These are phyloP conservation scores for Talaromyces trachyspermus DNA, from an alignment of 495 filamentous ascomycete species.

Conservation along the genomic window DNA sequence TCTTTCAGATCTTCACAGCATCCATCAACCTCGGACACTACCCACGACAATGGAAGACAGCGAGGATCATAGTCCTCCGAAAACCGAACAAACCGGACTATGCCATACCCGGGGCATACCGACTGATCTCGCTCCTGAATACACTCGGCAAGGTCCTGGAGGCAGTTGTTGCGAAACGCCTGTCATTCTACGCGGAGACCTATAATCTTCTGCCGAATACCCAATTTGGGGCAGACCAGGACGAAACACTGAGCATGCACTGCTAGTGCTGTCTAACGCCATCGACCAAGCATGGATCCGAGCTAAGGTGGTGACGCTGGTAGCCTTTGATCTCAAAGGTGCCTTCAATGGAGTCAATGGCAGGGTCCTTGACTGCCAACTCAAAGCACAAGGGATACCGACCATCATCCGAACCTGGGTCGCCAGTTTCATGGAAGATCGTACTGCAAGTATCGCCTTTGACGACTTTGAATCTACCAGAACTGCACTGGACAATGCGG, in stretches of 20 bases:
- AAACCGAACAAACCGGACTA: slow-evolving; percentile 18
- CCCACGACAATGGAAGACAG: slow-evolving; percentile 12
- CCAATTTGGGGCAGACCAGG: slow-evolving; percentile 21
- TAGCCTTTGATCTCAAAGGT: slow-evolving; percentile 23
- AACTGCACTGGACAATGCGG: slow-evolving; percentile 13
- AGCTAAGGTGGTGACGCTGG: slow-evolving; percentile 14
- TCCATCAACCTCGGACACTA: slow-evolving; percentile 17
- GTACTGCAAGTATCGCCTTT: slow-evolving; percentile 17
- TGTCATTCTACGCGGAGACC: slow-evolving; percentile 15
- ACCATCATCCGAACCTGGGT: slow-evolving; percentile 15
- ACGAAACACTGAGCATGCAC: slow-evolving; percentile 16
- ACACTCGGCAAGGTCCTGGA: slow-evolving; percentile 22
- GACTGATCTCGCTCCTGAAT: slow-evolving; percentile 21
- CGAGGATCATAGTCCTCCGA: slow-evolving; percentile 16
- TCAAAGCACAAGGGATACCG: slow-evolving; percentile 17
- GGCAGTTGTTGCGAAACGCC: slow-evolving; percentile 13
- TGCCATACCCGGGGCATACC: slow-evolving; percentile 13
- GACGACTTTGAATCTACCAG: slow-evolving; percentile 15
- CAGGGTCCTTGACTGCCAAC: slow-evolving; percentile 13
- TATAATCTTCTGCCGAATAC: slow-evolving; percentile 18
- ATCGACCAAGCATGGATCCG: slow-evolving; percentile 19
- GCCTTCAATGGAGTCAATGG: slow-evolving; percentile 25
- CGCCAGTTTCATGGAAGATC: slow-evolving; percentile 19
- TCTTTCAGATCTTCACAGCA: slow-evolving; percentile 14
- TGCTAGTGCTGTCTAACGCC: slow-evolving; percentile 17